These are phyloP conservation scores for Xanthoconium purpureum DNA, from an alignment of 768 basidiomycete genomes.

Conservation along the genomic window DNA sequence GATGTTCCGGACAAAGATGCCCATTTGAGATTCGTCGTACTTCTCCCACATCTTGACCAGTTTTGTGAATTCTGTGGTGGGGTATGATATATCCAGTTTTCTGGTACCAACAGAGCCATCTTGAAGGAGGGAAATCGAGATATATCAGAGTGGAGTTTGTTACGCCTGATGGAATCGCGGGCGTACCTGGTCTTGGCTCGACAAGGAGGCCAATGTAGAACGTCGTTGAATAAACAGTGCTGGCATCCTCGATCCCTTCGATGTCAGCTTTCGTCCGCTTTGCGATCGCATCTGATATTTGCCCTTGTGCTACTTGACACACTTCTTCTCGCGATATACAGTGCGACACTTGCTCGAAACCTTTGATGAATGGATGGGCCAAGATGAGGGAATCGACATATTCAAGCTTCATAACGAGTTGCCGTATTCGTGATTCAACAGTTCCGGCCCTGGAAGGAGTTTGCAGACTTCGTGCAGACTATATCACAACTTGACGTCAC, in stretches of 20 bases:
- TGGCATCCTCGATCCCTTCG: conserved; percentile 69
- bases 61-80: conserved; percentile 92
- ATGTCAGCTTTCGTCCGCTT: conserved; percentile 77
- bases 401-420: conserved; percentile 97
- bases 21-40: conserved; percentile 90
- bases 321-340: conserved; percentile 88
- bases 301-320: conserved; percentile 82
- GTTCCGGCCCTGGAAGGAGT: conserved; percentile 70
- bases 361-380: conserved; percentile 94
- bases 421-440: conserved; percentile 95
- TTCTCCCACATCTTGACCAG: conserved; percentile 95
- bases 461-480: conserved; percentile 12
- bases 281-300: conserved; percentile 67
- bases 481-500: conserved; percentile 17
- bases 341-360: conserved; percentile 83
- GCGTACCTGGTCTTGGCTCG: conserved; percentile 85
- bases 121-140: conserved; percentile 32
- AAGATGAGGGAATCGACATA: conserved; percentile 87
- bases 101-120: conserved; percentile 76
- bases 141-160: conserved; percentile 11
- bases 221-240: conserved; percentile 89
- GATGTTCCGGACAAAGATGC: conserved; percentile 89
- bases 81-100: conserved; percentile 93
- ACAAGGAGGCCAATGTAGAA: conserved; percentile 96
- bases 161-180: conserved; percentile 15